Evolutionary conservation across 2,329 filamentous ascomycete species (phyloP).

Genomic region (Torrubiella hemipterigena): DNA sequence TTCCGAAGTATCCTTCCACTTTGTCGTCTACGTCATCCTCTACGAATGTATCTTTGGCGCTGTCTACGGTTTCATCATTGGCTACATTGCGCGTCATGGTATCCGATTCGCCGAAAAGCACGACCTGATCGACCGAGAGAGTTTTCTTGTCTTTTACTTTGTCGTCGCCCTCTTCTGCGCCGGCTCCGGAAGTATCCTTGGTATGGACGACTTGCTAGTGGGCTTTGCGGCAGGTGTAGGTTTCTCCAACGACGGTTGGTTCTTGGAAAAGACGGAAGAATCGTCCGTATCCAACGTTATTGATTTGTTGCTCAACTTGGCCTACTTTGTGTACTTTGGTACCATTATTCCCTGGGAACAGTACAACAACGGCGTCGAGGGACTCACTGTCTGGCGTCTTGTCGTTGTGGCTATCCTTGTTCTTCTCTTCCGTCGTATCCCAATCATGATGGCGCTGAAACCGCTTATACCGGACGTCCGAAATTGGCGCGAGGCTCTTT

Average conservation of each 20-base stretch:
- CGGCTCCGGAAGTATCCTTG: conserved; percentile 81
- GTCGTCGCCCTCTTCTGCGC: conserved; percentile 92
- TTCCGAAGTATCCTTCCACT: conserved; percentile 63
- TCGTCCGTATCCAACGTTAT: conserved; percentile 99
- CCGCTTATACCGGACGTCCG: conserved; percentile 93
- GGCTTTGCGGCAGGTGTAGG: conserved; percentile 95
- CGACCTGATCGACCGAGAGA: conserved; percentile 87
- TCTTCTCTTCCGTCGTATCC: conserved; percentile 89
- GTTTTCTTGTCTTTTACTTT: conserved; percentile 97
- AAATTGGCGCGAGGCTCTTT: conserved; percentile 93
- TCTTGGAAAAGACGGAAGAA: conserved; percentile 94
- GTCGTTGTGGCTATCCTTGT: conserved; percentile 92
- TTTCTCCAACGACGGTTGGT: conserved; percentile 99
- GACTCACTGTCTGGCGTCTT: conserved; percentile 75
- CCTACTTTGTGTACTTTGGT: conserved; percentile 96
- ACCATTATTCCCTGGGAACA: conserved; percentile 94
- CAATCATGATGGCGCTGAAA: conserved; percentile 84
- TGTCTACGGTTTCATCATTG: conserved; percentile 74
- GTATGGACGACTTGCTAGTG: conserved; percentile 85
- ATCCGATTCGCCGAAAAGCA: conserved; percentile 79
- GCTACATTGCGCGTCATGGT: conserved; percentile 80
- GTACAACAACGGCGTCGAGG: conserved; percentile 65
- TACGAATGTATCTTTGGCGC: conserved; percentile 96
- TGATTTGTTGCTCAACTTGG: conserved; percentile 88
- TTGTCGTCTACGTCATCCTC: conserved; percentile 78